A percentile compares a stretch with the other conserved stretches of the same genome.
Evolutionary conservation across 768 basidiomycete species (phyloP).

Genomic region (Brasilioporus rufonigricans): DNA sequence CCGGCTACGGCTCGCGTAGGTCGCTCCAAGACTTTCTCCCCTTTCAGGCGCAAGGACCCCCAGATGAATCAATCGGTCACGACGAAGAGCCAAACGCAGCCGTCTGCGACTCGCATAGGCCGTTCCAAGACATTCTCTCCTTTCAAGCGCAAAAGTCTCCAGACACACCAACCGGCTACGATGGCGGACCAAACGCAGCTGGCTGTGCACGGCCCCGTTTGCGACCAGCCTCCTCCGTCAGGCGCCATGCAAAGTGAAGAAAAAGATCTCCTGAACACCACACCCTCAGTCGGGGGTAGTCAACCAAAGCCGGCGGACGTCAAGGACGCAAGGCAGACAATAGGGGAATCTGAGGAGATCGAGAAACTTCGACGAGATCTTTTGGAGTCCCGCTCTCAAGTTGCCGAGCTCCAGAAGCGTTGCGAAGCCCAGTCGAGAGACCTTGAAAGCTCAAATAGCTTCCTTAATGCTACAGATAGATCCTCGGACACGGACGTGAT

Average conservation of each 20-base stretch:
- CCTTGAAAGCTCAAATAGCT: slow-evolving; percentile 8
- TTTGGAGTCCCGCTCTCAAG: not conserved
- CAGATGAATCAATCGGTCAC: not conserved
- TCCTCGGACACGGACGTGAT: slow-evolving; percentile 12
- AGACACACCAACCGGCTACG: no score
- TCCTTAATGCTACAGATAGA: slow-evolving; percentile 7
- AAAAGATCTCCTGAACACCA: not conserved
- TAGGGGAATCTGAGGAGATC: not conserved
- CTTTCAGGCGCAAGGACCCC: not conserved
- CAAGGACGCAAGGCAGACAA: not conserved
- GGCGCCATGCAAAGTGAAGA: not conserved
- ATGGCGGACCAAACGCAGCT: not conserved
- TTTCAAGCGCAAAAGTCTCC: not conserved
- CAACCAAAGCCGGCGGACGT: not conserved
- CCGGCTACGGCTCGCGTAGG: no score
- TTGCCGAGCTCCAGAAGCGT: slow-evolving; percentile 5
- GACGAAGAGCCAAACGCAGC: not conserved
- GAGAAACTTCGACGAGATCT: slow-evolving; percentile 6
- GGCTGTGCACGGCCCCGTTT: not conserved
- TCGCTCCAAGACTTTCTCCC: not conserved
- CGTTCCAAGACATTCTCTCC: not conserved
- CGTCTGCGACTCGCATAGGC: no score
- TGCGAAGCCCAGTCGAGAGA: slow-evolving; percentile 10
- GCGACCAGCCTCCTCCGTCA: not conserved
- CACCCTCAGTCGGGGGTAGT: not conserved